phyloP scores from a whole-genome alignment of 2,329 filamentous ascomycete genomes.

The Bipolaris gigantea region DNA sequence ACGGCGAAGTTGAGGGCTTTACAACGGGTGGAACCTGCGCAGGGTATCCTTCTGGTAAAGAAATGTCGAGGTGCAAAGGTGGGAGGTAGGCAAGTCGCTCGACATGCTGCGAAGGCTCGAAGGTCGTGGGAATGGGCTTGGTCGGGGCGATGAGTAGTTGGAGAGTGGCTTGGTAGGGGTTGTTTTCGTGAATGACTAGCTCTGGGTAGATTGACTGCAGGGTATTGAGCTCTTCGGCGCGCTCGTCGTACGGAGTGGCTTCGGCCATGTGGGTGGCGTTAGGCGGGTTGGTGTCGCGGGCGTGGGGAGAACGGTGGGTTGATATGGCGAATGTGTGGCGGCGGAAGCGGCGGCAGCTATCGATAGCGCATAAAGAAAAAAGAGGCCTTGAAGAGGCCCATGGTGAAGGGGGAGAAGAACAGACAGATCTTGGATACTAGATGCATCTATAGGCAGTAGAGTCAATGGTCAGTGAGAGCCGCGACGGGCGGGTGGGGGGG shows the following conservation, averaged over 20 bases:
- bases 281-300: not conserved
- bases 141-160: constrained; percentile 60
- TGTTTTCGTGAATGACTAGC: constrained; percentile 52
- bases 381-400: constrained; percentile 18
- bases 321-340: constrained; percentile 18
- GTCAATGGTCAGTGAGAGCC: too few relatives aligned
- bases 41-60: constrained; percentile 61
- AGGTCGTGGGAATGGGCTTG: constrained; percentile 49
- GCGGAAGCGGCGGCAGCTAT: constrained; percentile 18
- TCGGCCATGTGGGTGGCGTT: constrained; percentile 29
- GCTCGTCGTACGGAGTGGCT: constrained; percentile 54
- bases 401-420: constrained; percentile 13
- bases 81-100: constrained; percentile 59
- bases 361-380: constrained; percentile 14
- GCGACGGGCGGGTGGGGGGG: too few relatives aligned
- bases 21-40: constrained; percentile 54
- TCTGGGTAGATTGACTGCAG: constrained; percentile 66
- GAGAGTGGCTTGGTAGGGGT: constrained; percentile 53
- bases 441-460: too few relatives aligned
- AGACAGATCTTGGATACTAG: too few relatives aligned
- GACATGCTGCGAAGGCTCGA: constrained; percentile 41
- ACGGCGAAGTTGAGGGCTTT: constrained; percentile 51
- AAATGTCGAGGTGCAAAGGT: constrained; percentile 56
- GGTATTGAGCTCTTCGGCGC: constrained; percentile 61
- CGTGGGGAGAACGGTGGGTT: constrained; percentile 12